Evolutionary conservation across 176 grass and related monocot species (phyloP).

Genomic region (Zizania latifolia): DNA sequence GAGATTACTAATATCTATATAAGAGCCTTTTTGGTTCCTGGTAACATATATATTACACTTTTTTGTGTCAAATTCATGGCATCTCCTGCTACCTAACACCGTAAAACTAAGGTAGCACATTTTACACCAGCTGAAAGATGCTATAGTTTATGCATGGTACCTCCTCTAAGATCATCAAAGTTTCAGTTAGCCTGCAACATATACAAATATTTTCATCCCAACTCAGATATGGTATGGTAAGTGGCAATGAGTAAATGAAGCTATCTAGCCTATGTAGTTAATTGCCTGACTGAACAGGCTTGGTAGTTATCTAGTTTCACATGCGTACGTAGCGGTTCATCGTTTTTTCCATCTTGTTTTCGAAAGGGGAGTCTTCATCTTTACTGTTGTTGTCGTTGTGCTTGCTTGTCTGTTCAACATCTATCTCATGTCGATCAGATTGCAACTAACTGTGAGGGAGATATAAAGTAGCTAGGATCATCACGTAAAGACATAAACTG

Average conservation of each 20-base stretch:
- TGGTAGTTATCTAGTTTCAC: not conserved
- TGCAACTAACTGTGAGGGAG: not conserved
- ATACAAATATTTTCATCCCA: not conserved
- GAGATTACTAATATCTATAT: no score
- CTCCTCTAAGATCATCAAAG: no score
- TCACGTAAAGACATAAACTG: constrained; percentile 25
- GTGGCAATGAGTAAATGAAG: not conserved
- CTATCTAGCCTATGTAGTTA: not conserved
- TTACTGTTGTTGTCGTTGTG: not conserved
- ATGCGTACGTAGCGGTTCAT: constrained; percentile 9
- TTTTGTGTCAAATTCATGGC: no score
- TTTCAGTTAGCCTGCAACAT: not conserved
- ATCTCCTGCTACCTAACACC: no score
- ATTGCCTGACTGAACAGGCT: not conserved
- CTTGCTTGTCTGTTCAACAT: not conserved
- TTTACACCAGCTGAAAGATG: no score
- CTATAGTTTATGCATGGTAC: no score
- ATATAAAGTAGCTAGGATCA: constrained; percentile 20
- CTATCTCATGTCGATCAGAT: not conserved
- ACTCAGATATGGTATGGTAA: not conserved
- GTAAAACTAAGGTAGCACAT: no score
- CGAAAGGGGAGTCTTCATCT: no score
- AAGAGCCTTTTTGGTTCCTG: no score
- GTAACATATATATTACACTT: no score
- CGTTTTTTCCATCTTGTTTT: no score